phyloP scores from a whole-genome alignment of 371 early-diverging fungal species.

The Nosema muscidifuracis region DNA sequence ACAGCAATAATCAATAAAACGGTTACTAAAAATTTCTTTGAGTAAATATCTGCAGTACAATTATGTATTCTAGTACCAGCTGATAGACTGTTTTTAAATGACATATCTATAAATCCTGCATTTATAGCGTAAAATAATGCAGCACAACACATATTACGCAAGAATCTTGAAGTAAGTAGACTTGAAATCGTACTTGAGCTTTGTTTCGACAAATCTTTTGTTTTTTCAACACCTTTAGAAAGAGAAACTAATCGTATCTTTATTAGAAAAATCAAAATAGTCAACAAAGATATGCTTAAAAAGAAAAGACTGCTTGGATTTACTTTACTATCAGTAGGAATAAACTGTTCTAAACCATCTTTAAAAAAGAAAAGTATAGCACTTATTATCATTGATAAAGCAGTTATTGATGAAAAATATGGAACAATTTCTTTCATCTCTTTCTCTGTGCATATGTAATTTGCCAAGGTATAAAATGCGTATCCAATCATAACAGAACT shows the following conservation, averaged over 20 bases:
- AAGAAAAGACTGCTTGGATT: not conserved
- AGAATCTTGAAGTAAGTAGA: conserved; percentile 1
- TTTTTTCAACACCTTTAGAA: not conserved
- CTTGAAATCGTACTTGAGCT: not conserved
- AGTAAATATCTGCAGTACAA: not conserved
- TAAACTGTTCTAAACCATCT: not conserved
- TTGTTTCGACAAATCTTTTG: not conserved
- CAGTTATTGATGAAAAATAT: conserved; percentile 6
- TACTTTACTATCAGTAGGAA: not conserved
- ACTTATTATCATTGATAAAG: not conserved
- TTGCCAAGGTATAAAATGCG: conserved; percentile 53
- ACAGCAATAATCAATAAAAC: not conserved
- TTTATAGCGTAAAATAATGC: conserved; percentile 2
- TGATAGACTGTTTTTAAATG: conserved; percentile 31
- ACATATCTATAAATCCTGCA: conserved; percentile 10
- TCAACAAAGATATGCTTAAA: not conserved
- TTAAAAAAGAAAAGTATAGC: not conserved
- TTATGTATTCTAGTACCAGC: not conserved
- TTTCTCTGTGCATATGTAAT: conserved; percentile 52
- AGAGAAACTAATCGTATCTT: not conserved
- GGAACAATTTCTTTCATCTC: conserved; percentile 4
- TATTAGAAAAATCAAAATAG: not conserved
- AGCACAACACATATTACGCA: not conserved
- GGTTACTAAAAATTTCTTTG: not conserved
- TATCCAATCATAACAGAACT: conserved; percentile 54